Evolutionary conservation across 148 eudicot genomes (phyloP).

Genomic region (Chenopodium album): DNA sequence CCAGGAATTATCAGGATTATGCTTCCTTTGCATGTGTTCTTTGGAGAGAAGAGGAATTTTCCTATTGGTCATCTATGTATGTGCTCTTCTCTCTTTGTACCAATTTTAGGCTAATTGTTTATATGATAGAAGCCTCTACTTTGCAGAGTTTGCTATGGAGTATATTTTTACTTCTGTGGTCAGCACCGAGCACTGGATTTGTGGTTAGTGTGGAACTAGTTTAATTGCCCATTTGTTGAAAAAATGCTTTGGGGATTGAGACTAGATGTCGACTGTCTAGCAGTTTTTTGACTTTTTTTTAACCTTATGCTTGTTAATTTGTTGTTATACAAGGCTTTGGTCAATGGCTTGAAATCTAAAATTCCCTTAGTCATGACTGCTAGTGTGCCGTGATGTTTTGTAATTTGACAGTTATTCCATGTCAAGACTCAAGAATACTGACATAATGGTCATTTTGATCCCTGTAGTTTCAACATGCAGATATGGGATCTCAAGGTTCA

Average conservation of each 20-base stretch:
- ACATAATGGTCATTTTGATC: no score
- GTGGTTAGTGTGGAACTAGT: not conserved
- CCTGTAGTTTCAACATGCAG: no score
- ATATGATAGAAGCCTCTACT: not conserved
- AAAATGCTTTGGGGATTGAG: not conserved
- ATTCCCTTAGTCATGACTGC: no score
- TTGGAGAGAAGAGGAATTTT: conserved; percentile 81
- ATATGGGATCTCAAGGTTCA: no score
- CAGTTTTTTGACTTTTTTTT: no score
- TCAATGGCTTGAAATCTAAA: no score
- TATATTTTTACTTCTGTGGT: not conserved
- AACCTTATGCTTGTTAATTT: no score
- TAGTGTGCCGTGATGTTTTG: no score
- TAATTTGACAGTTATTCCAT: no score
- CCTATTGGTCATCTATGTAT: conserved; percentile 80
- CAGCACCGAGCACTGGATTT: not conserved
- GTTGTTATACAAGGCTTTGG: no score
- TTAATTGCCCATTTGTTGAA: not conserved
- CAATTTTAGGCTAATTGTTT: not conserved
- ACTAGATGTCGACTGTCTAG: no score
- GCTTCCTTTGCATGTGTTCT: conserved; percentile 80
- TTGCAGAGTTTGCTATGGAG: not conserved
- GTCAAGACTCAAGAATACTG: no score
- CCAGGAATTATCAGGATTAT: conserved; percentile 69
- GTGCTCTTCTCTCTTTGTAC: conserved; percentile 29